Percentiles rank a stretch among this genome's conserved stretches.
These are phyloP conservation scores for Cutaneotrichosporon arboriforme DNA, from an alignment of 1,284 basidiomycete genomes.

Conservation along the genomic window DNA sequence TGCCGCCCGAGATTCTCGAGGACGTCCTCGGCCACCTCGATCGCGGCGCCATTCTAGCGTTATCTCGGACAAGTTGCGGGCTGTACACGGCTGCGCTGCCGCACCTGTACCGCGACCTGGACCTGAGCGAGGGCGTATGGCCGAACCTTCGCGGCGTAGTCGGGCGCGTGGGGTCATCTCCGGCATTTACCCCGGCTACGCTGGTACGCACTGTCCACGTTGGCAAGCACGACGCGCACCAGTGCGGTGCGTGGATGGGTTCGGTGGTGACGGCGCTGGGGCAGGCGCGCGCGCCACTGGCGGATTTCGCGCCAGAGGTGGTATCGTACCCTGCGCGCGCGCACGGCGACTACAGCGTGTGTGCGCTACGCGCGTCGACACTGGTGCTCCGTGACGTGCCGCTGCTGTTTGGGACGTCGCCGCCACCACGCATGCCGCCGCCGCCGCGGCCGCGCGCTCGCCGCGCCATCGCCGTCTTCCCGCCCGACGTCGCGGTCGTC, in stretches of 20 bases:
- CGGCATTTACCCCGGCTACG: too few species aligned
- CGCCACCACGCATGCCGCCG: background rate
- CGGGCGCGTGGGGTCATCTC: too few species aligned
- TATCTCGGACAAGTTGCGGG: background rate
- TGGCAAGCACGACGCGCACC: too few species aligned
- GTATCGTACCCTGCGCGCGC: too few species aligned
- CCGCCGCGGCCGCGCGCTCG: background rate
- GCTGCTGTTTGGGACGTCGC: slow-evolving; percentile 7
- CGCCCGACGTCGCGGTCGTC: slow-evolving; percentile 9
- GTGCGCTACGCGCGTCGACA: background rate
- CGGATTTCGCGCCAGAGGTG: too few species aligned
- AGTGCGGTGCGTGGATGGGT: too few species aligned
- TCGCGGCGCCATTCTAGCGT: background rate
- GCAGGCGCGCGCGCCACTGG: too few species aligned
- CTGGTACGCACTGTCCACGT: too few species aligned
- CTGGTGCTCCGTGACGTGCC: slow-evolving; percentile 10
- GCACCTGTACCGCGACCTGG: slow-evolving; percentile 1
- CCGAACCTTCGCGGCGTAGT: too few species aligned
- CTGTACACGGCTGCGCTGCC: background rate
- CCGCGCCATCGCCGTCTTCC: slow-evolving; percentile 2
- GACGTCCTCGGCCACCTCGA: background rate
- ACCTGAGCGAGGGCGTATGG: too few species aligned
- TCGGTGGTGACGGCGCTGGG: too few species aligned
- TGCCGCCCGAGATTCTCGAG: slow-evolving; percentile 6
- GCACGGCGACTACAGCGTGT: too few species aligned